Conservation (phyloP, 2,329 filamentous ascomycete genomes). For the Exophiala bonariae region DNA sequence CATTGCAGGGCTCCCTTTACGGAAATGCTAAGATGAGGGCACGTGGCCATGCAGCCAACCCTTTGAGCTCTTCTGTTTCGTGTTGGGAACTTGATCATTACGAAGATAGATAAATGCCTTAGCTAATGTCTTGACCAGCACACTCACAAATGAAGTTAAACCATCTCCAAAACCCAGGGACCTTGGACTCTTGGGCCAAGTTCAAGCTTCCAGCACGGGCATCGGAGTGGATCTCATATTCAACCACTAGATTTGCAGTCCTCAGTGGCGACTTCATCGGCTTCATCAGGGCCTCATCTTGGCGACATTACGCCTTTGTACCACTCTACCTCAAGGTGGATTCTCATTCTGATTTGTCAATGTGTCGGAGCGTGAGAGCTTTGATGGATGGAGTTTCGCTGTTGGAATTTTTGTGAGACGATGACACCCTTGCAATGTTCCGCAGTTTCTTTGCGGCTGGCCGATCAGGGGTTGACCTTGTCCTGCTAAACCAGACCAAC, state of each 20-base stretch:
- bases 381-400: slow-evolving; percentile 14
- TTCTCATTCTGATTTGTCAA: slow-evolving; percentile 23
- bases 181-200: too few relatives aligned
- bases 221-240: too few relatives aligned
- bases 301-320: slow-evolving; percentile 20
- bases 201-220: too few relatives aligned
- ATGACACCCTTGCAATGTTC: slow-evolving; percentile 18
- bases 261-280: slow-evolving; percentile 7
- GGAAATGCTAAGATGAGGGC: too few relatives aligned
- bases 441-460: slow-evolving; percentile 17
- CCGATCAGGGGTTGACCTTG: slow-evolving; percentile 21
- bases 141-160: too few relatives aligned
- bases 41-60: not conserved
- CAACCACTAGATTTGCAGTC: too few relatives aligned
- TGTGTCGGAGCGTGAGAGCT: slow-evolving; percentile 2
- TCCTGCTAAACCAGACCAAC: slow-evolving; percentile 4
- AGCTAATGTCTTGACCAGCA: too few relatives aligned
- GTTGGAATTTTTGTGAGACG: slow-evolving; percentile 23
- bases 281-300: slow-evolving; percentile 11
- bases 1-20: slow-evolving; percentile 1
- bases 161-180: too few relatives aligned
- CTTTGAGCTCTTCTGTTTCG: not conserved
- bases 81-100: too few relatives aligned
- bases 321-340: slow-evolving; percentile 10
- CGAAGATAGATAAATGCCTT: too few relatives aligned